Evolutionary conservation across 176 grass and related monocot genomes (phyloP).

Genomic region (Eragrostis curvula): DNA sequence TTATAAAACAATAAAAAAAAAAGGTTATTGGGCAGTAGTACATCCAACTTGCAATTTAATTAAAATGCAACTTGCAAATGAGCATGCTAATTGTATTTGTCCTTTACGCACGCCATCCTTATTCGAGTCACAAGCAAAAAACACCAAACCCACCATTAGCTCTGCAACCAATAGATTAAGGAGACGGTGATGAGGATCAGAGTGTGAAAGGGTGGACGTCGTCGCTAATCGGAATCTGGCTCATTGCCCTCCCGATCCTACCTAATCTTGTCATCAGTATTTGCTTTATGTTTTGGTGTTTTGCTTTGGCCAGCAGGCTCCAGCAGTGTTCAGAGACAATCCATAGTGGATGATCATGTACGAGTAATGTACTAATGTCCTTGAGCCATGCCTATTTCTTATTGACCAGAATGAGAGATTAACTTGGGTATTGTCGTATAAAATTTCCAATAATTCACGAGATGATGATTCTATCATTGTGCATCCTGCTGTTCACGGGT

Average conservation of each 20-base stretch:
- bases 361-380: neutral
- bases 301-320: neutral
- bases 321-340: neutral
- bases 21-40: neutral
- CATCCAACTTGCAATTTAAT: constrained; percentile 14
- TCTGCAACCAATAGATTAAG: neutral
- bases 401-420: neutral
- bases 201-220: constrained; percentile 5
- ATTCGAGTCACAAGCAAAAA: neutral
- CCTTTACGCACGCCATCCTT: neutral
- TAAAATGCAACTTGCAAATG: neutral
- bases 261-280: constrained; percentile 32
- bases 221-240: neutral
- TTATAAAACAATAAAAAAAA: neutral
- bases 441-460: neutral
- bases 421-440: neutral
- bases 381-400: neutral
- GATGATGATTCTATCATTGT: too few relatives aligned
- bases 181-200: constrained; percentile 22
- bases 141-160: constrained; percentile 37
- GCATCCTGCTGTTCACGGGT: neutral
- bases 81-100: neutral
- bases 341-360: neutral
- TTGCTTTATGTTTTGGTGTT: neutral
- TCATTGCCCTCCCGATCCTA: neutral